Evolutionary conservation across 1,284 basidiomycete genomes (phyloP).

Genomic region (Cystobasidium pallidum): DNA sequence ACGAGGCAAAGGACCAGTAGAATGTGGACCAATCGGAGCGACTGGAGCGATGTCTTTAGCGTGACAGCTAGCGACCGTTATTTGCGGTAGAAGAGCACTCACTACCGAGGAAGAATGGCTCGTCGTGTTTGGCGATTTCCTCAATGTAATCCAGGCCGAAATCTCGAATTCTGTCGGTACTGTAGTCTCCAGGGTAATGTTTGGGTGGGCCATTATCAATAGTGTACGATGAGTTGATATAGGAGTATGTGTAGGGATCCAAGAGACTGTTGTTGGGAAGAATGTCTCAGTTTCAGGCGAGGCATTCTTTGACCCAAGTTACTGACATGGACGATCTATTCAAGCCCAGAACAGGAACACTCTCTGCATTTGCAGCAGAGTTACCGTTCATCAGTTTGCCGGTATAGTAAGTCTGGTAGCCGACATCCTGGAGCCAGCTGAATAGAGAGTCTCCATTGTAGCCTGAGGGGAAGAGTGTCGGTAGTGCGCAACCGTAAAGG

Average conservation of each 20-base stretch:
- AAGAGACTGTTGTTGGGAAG: constrained; percentile 47
- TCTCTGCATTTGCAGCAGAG: constrained; percentile 47
- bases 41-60: constrained; percentile 15
- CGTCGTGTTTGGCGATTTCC: constrained; percentile 43
- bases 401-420: constrained; percentile 54
- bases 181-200: constrained; percentile 49
- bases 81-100: not conserved
- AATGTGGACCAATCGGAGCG: constrained; percentile 48
- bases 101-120: constrained; percentile 53
- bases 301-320: not conserved
- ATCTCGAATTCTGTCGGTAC: constrained; percentile 52
- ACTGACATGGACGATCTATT: constrained; percentile 2
- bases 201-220: constrained; percentile 14
- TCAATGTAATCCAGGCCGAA: constrained; percentile 53
- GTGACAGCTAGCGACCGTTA: not conserved
- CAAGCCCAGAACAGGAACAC: not conserved
- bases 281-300: no score
- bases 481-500: not conserved
- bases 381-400: constrained; percentile 56
- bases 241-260: constrained; percentile 55
- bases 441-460: constrained; percentile 47
- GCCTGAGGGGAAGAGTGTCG: constrained; percentile 40
- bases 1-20: constrained; percentile 34
- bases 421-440: constrained; percentile 52
- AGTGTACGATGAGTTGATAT: constrained; percentile 49